Evolutionary conservation across 805 yeast genomes (phyloP).

Genomic region (Metschnikowia santaceciliae): DNA sequence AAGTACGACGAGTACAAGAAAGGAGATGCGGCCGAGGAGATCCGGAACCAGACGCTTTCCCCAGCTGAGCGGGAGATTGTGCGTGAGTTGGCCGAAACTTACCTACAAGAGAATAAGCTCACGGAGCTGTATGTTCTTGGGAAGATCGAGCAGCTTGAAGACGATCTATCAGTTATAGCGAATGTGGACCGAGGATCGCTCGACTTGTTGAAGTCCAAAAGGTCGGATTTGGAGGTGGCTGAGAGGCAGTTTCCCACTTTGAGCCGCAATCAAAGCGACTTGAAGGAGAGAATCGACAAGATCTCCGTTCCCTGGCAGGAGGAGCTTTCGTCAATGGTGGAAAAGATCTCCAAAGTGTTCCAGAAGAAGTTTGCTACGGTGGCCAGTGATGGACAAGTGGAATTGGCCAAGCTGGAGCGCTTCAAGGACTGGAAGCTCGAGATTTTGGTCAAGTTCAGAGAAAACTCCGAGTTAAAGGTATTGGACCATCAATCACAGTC

Average conservation of each 20-base stretch:
- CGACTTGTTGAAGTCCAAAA: slow-evolving; percentile 37
- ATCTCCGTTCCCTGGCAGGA: slow-evolving; percentile 58
- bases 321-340: slow-evolving; percentile 49
- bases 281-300: slow-evolving; percentile 34
- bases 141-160: slow-evolving; percentile 43
- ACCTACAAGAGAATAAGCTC: slow-evolving; percentile 34
- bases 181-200: slow-evolving; percentile 37
- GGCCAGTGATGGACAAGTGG: slow-evolving; percentile 85
- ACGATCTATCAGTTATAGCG: slow-evolving; percentile 39
- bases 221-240: slow-evolving; percentile 30
- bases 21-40: slow-evolving; percentile 36
- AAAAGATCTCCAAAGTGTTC: slow-evolving; percentile 59
- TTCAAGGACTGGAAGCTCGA: slow-evolving; percentile 79
- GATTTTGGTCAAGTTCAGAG: slow-evolving; percentile 82
- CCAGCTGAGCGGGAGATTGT: slow-evolving; percentile 38
- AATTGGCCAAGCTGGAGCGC: slow-evolving; percentile 48
- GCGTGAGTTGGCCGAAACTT: slow-evolving; percentile 35
- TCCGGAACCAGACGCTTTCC: slow-evolving; percentile 33
- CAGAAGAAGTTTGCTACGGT: slow-evolving; percentile 62
- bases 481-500: slow-evolving; percentile 88
- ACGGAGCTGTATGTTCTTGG: slow-evolving; percentile 35
- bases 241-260: slow-evolving; percentile 38
- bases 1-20: slow-evolving; percentile 38
- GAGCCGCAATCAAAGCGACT: slow-evolving; percentile 19
- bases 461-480: slow-evolving; percentile 61